These are phyloP conservation scores for Sanguinoderma infundibulare DNA, from an alignment of 1,284 basidiomycete species.

Conservation along the genomic window DNA sequence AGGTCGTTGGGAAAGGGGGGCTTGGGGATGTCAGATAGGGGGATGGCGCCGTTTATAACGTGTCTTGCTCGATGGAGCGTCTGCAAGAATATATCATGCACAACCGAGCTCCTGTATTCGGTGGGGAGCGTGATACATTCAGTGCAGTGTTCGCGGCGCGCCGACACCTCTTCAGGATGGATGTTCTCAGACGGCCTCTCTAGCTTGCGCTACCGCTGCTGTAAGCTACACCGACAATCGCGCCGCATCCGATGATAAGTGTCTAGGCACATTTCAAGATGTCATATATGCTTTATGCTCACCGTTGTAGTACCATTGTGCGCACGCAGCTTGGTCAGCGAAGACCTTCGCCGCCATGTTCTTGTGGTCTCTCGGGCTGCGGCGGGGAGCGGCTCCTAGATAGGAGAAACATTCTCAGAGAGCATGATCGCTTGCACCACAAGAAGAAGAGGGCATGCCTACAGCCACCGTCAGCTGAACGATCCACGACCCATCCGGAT, in stretches of 20 bases:
- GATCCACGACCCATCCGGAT: slow-evolving; percentile 6
- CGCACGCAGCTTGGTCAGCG: background rate
- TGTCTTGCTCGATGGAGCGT: background rate
- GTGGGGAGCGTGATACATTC: background rate
- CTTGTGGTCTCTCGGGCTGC: background rate
- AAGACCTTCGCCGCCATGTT: background rate
- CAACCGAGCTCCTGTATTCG: background rate
- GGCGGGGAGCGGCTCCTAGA: slow-evolving; percentile 1
- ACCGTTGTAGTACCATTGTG: background rate
- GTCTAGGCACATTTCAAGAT: too few species aligned
- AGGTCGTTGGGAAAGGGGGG: background rate
- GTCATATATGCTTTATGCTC: too few species aligned
- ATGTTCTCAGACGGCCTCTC: slow-evolving; percentile 19
- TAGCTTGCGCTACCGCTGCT: background rate
- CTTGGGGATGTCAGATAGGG: background rate
- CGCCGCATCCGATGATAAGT: too few species aligned
- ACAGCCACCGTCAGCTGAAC: slow-evolving; percentile 18
- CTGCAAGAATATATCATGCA: slow-evolving; percentile 18
- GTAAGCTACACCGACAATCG: background rate
- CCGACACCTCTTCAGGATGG: slow-evolving; percentile 13
- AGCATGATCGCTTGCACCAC: background rate
- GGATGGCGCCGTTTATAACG: slow-evolving; percentile 2
- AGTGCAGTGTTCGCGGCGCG: slow-evolving; percentile 4
- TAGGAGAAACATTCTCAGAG: slow-evolving; percentile 16
- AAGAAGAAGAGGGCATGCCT: slow-evolving; percentile 3